Conservation (phyloP, 2,329 filamentous ascomycete species). For the Colletotrichum sublineola region DNA sequence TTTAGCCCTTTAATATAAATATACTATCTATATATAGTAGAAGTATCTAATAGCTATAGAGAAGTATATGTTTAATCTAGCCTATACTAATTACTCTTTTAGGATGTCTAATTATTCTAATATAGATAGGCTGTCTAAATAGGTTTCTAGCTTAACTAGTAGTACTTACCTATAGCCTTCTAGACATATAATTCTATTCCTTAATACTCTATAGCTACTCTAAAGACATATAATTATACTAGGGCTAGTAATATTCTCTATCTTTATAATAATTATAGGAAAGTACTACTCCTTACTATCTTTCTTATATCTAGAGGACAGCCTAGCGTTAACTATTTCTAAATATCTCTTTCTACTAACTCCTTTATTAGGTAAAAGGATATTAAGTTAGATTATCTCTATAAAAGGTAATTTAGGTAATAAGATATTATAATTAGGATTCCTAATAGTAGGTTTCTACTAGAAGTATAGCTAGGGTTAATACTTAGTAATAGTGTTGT, state of each 20-base stretch:
- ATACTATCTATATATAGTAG: background rate
- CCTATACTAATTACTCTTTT: background rate
- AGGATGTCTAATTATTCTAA: conserved; percentile 1
- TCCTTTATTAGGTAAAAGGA: background rate
- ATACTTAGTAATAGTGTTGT: too few species aligned
- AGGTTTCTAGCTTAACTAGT: background rate
- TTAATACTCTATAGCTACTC: conserved; percentile 6
- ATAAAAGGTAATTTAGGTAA: background rate
- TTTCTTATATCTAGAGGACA: background rate
- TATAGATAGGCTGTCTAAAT: background rate
- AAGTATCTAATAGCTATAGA: background rate
- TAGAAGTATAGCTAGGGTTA: too few species aligned
- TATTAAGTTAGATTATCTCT: background rate
- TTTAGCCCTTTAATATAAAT: conserved; percentile 8
- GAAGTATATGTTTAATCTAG: background rate
- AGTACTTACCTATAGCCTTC: background rate
- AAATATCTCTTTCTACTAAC: background rate
- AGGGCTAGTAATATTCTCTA: conserved; percentile 4
- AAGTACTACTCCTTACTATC: background rate
- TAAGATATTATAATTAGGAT: too few species aligned
- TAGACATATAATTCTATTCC: background rate
- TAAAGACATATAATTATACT: background rate
- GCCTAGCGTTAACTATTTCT: background rate
- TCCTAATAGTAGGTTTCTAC: too few species aligned
- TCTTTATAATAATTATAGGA: background rate